phyloP scores from a whole-genome alignment of 495 filamentous ascomycete genomes.

The Penicillium herquei region DNA sequence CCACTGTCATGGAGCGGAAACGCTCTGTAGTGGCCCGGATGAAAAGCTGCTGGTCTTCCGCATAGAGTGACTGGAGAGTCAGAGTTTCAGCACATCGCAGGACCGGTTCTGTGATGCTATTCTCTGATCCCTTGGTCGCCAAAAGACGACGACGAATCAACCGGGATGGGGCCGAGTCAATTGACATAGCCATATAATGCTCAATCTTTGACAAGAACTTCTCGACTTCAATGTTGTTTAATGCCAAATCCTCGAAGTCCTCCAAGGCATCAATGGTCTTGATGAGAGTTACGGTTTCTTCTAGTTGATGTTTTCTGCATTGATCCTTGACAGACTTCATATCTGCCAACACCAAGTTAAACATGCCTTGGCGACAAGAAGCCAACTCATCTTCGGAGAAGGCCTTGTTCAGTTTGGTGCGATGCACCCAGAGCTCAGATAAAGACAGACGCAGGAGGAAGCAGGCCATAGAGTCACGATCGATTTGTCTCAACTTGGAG shows the following conservation, averaged over 20 bases:
- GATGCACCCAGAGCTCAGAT: slow-evolving; percentile 40
- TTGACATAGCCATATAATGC: slow-evolving; percentile 38
- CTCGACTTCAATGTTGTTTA: slow-evolving; percentile 36
- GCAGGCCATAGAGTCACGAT: slow-evolving; percentile 40
- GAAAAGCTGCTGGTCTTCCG: slow-evolving; percentile 43
- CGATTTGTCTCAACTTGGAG: slow-evolving; percentile 35
- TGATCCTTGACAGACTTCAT: slow-evolving; percentile 41
- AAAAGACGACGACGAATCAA: slow-evolving; percentile 40
- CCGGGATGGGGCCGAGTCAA: slow-evolving; percentile 36
- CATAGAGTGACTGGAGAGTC: slow-evolving; percentile 37
- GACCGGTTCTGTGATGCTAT: slow-evolving; percentile 30
- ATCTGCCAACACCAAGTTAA: slow-evolving; percentile 35
- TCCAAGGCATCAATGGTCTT: slow-evolving; percentile 45
- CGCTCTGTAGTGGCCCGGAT: slow-evolving; percentile 37
- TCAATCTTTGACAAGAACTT: slow-evolving; percentile 42
- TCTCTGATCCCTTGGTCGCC: slow-evolving; percentile 31
- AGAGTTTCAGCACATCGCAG: slow-evolving; percentile 39
- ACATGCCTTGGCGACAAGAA: slow-evolving; percentile 34
- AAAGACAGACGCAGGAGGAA: slow-evolving; percentile 41
- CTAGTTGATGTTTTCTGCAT: slow-evolving; percentile 41
- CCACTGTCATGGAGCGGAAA: slow-evolving; percentile 35
- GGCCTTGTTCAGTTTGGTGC: slow-evolving; percentile 26
- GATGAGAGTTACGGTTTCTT: slow-evolving; percentile 41
- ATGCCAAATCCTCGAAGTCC: slow-evolving; percentile 44
- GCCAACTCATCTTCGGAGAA: slow-evolving; percentile 35